Evolutionary conservation across 805 yeast genomes (phyloP), one percentile per base, ranked within the genome.

Genomic region (Metahyphopichia silvanorum): DNA sequence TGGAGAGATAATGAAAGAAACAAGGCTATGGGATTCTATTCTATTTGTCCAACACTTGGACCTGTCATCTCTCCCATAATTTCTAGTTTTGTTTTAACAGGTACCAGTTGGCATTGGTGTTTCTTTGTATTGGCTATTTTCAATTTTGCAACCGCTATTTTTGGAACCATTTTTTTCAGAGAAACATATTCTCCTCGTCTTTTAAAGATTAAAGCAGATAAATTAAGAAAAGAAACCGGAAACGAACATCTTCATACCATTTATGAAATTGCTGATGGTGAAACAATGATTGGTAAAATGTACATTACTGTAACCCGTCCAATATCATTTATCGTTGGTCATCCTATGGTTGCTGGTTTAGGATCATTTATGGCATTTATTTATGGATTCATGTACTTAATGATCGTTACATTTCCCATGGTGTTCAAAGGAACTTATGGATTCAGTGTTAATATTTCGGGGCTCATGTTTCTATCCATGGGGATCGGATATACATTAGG

Each of bases 21-120:
- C 31, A 49, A 60, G 22, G 82, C 83, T 1, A 59, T 79, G 63
- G 76, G 82, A 2, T 55, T 74, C 6, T 79, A 71, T 49, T 69
- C 85, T 0, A 60, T 81, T 12, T 43, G 49, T 17, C 86, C 86
- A 2, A 73, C 80, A 34, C 49, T 80, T 26, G 93, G 91, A 0
- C 91, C 93, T 2, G 71, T 81, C 1, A 46, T 80, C 15, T 79
- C 82, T 1, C 83, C 85, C 0, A 63, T 78, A 3, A 62, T 79
- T 10, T 53, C 81, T 3, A 82, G 85, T 2, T 81, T 69, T 45
- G 60, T 77, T 16, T 77, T 74, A 14, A 65, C 76, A 24, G 51
- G 68, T 27, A 49, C 60, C 15, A 47, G 60, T 25, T 83, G 85
- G 79, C 69, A 82, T 52, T 85, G 93, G 93, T 74, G 71, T 29